Percentiles rank a stretch among this genome's conserved stretches.
Evolutionary conservation across 2,329 filamentous ascomycete species (phyloP).

Genomic region (Colletotrichum sp.): DNA sequence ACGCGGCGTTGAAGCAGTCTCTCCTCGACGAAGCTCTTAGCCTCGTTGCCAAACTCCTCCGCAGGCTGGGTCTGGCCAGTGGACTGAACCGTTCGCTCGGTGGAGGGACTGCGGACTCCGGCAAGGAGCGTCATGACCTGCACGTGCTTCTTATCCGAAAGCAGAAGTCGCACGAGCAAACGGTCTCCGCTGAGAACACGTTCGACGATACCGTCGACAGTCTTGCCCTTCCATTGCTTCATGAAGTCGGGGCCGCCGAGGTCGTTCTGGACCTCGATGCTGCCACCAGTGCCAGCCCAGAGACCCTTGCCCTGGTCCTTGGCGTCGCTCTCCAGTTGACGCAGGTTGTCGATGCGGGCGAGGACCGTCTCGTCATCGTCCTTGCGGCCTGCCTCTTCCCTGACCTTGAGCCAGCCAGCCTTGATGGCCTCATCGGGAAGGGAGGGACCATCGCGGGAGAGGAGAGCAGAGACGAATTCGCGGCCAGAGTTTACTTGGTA

Average conservation of each 20-base stretch:
- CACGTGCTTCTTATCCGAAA: slow-evolving; percentile 83
- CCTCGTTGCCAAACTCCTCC: slow-evolving; percentile 89
- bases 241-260: slow-evolving; percentile 80
- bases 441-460: slow-evolving; percentile 75
- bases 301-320: slow-evolving; percentile 81
- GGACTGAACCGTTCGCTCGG: slow-evolving; percentile 79
- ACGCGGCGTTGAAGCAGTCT: slow-evolving; percentile 87
- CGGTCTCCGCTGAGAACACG: slow-evolving; percentile 91
- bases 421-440: slow-evolving; percentile 85
- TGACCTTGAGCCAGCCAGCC: slow-evolving; percentile 90
- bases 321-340: slow-evolving; percentile 77
- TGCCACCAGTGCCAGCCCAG: slow-evolving; percentile 70
- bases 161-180: slow-evolving; percentile 80
- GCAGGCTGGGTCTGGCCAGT: slow-evolving; percentile 82
- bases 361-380: slow-evolving; percentile 82
- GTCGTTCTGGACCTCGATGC: slow-evolving; percentile 82
- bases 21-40: slow-evolving; percentile 84
- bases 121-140: slow-evolving; percentile 90
- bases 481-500: slow-evolving; percentile 88
- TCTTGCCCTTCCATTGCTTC: slow-evolving; percentile 83
- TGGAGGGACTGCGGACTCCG: slow-evolving; percentile 88
- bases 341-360: slow-evolving; percentile 77
- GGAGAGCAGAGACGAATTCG: slow-evolving; percentile 82
- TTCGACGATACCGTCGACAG: slow-evolving; percentile 86
- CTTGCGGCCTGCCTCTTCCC: slow-evolving; percentile 91